Percentiles rank a stretch among this genome's conserved stretches.
phyloP scores from a whole-genome alignment of 768 basidiomycete species.

The Inosperma sp. region DNA sequence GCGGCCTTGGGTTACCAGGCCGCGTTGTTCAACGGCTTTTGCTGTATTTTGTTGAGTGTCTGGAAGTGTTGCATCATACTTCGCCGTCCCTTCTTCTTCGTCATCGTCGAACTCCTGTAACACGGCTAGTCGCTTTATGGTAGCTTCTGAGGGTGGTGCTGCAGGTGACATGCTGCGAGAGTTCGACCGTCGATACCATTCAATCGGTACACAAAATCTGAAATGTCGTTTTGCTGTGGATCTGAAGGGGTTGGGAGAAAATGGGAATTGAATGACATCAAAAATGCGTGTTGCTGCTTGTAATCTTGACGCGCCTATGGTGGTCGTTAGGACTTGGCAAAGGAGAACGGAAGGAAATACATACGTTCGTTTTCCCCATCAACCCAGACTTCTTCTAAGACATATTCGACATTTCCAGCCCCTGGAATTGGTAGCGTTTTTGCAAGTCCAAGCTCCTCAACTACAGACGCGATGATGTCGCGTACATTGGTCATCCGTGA shows the following conservation, averaged over 20 bases:
- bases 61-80: constrained; percentile 25
- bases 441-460: constrained; percentile 66
- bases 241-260: constrained; percentile 39
- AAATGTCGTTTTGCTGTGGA: constrained; percentile 42
- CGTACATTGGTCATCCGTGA: constrained; percentile 51
- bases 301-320: constrained; percentile 42
- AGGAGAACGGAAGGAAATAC: constrained; percentile 17
- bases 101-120: constrained; percentile 46
- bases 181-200: constrained; percentile 73
- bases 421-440: constrained; percentile 63
- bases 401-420: constrained; percentile 65
- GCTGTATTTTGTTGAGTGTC: constrained; percentile 11
- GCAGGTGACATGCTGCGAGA: constrained; percentile 48
- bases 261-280: constrained; percentile 39
- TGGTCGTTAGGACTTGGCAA: constrained; percentile 13
- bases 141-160: constrained; percentile 47
- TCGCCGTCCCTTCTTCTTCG: constrained; percentile 53
- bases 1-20: constrained; percentile 53
- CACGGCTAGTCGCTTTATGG: constrained; percentile 44
- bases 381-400: constrained; percentile 63
- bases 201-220: constrained; percentile 68
- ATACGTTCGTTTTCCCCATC: constrained; percentile 52
- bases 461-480: constrained; percentile 48
- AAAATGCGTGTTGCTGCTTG: constrained; percentile 40
- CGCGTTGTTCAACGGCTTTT: constrained; percentile 46